phyloP scores from a whole-genome alignment of 2,329 filamentous ascomycete genomes.

The Thelonectria discophora region DNA sequence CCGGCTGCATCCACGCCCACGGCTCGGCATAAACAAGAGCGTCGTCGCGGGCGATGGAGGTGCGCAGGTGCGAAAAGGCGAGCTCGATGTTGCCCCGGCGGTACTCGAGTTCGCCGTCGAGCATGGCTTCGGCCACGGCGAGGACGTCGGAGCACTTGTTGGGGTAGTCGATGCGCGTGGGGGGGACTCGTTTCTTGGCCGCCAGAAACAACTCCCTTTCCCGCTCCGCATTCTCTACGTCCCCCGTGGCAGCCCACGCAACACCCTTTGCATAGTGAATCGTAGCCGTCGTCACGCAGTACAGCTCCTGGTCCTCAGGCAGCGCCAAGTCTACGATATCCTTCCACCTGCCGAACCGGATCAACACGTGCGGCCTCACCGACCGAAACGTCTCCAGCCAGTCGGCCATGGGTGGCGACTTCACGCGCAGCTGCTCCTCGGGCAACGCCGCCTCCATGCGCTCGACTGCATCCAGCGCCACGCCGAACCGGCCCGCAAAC shows the following conservation, averaged over 20 bases:
- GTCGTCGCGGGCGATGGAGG: conserved; percentile 66
- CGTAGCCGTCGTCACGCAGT: conserved; percentile 73
- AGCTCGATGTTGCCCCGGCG: conserved; percentile 64
- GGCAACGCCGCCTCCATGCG: conserved; percentile 69
- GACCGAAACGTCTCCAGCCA: conserved; percentile 75
- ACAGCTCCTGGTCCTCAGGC: conserved; percentile 66
- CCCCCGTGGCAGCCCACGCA: conserved; percentile 66
- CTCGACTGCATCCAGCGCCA: conserved; percentile 66
- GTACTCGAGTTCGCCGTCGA: conserved; percentile 77
- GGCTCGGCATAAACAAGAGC: conserved; percentile 74
- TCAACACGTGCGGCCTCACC: conserved; percentile 71
- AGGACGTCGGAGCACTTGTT: conserved; percentile 72
- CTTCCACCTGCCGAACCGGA: conserved; percentile 76
- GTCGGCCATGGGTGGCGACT: conserved; percentile 77
- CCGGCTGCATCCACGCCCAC: conserved; percentile 80
- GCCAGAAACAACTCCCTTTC: conserved; percentile 60
- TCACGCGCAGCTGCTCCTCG: conserved; percentile 52
- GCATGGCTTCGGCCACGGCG: conserved; percentile 68
- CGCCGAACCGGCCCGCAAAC: conserved; percentile 71
- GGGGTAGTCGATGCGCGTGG: conserved; percentile 70
- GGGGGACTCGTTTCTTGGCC: conserved; percentile 60
- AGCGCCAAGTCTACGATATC: conserved; percentile 66
- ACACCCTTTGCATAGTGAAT: conserved; percentile 73
- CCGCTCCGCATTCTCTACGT: conserved; percentile 59
- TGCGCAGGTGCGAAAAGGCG: conserved; percentile 66